These are phyloP conservation scores for Neurospora pannonica DNA, from an alignment of 495 filamentous ascomycete species.

Conservation along the genomic window DNA sequence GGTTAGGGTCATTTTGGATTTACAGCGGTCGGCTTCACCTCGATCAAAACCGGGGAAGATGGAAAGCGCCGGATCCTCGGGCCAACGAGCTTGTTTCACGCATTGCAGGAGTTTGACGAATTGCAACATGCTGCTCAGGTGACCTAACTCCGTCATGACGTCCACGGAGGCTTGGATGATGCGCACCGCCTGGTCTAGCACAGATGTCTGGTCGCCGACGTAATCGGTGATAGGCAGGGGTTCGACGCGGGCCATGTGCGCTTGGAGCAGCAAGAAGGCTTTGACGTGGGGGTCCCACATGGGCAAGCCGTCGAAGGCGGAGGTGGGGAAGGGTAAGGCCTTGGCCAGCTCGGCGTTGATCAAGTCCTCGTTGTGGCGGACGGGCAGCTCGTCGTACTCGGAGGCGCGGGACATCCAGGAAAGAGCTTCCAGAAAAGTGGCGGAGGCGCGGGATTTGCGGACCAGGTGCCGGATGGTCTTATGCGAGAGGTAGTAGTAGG, in stretches of 20 bases:
- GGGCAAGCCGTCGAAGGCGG: slow-evolving; percentile 49
- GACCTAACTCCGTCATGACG: slow-evolving; percentile 84
- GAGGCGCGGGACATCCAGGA: slow-evolving; percentile 88
- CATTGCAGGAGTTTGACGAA: slow-evolving; percentile 83
- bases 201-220: slow-evolving; percentile 75
- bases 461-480: slow-evolving; percentile 83
- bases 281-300: slow-evolving; percentile 99
- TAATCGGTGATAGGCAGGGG: slow-evolving; percentile 89
- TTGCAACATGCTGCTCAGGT: slow-evolving; percentile 58
- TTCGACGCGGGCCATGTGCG: slow-evolving; percentile 84
- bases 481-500: slow-evolving; percentile 97
- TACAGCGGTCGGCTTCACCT: slow-evolving; percentile 30
- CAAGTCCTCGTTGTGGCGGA: slow-evolving; percentile 98
- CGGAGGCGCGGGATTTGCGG: slow-evolving; percentile 62
- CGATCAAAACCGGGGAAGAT: slow-evolving; percentile 70
- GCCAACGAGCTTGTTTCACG: slow-evolving; percentile 90
- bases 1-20: slow-evolving; percentile 14
- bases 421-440: slow-evolving; percentile 75
- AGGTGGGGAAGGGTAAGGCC: slow-evolving; percentile 54
- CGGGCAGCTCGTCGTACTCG: slow-evolving; percentile 95
- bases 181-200: slow-evolving; percentile 92
- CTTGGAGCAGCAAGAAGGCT: slow-evolving; percentile 86
- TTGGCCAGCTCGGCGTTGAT: slow-evolving; percentile 88
- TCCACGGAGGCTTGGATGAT: slow-evolving; percentile 89
- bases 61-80: slow-evolving; percentile 64